phyloP scores from a whole-genome alignment of 1,284 basidiomycete genomes.

The Agaricales sp. region DNA sequence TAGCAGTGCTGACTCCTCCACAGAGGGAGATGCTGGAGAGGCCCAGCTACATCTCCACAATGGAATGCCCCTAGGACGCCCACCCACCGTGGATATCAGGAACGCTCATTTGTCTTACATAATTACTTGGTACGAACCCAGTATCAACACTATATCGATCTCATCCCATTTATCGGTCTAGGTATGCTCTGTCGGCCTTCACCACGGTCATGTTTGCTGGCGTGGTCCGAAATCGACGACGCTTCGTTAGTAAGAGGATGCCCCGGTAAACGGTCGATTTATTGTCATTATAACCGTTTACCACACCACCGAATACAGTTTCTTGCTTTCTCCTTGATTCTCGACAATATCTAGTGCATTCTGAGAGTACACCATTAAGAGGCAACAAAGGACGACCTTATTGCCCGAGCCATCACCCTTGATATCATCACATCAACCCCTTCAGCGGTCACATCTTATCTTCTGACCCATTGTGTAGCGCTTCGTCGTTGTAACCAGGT shows the following conservation, averaged over 20 bases:
- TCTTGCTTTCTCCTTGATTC: constrained; percentile 12
- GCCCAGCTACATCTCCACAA: constrained; percentile 51
- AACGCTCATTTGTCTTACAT: constrained; percentile 97
- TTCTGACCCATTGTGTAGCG: too few relatives aligned
- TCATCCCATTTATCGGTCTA: constrained; percentile 17
- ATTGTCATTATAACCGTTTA: too few relatives aligned
- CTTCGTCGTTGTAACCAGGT: too few relatives aligned
- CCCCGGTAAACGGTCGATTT: constrained; percentile 22
- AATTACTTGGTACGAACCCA: constrained; percentile 70
- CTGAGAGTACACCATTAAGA: too few relatives aligned
- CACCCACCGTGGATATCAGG: constrained; percentile 80
- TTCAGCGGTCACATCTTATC: too few relatives aligned
- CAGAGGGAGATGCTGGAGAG: constrained; percentile 76
- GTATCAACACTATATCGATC: constrained; percentile 1
- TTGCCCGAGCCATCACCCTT: too few relatives aligned
- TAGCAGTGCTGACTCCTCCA: constrained; percentile 9
- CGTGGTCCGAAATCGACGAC: constrained; percentile 39
- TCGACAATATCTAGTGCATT: too few relatives aligned
- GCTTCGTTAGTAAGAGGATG: constrained; percentile 27
- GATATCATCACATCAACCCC: too few relatives aligned
- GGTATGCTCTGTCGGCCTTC: constrained; percentile 65
- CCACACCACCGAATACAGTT: constrained; percentile 24
- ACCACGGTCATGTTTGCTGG: constrained; percentile 55
- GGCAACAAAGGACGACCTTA: too few relatives aligned
- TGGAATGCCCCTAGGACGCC: constrained; percentile 81